Percentiles rank a stretch among this genome's conserved stretches.
phyloP scores from a whole-genome alignment of 1,139 yeast species.

The Diutina scorzettiae region DNA sequence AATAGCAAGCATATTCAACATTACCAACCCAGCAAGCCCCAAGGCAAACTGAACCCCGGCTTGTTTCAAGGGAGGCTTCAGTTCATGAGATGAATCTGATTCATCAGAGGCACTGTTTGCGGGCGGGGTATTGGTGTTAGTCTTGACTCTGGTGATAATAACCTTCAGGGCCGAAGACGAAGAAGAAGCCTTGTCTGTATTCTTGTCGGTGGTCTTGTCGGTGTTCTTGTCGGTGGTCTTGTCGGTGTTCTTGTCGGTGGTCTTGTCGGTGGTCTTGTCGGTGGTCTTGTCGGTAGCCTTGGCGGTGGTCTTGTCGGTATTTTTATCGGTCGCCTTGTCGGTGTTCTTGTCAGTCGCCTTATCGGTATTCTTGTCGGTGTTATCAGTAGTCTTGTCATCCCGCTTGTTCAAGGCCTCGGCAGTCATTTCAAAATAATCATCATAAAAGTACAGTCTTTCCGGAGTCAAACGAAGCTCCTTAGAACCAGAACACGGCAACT shows the following conservation, averaged over 20 bases:
- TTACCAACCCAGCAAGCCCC: constrained; percentile 20
- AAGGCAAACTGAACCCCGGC: constrained; percentile 16
- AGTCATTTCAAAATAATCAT: constrained; percentile 2
- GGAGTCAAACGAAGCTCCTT: not conserved
- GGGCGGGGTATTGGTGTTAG: not conserved
- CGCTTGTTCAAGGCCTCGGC: not conserved
- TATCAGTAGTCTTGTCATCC: not conserved
- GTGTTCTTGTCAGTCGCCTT: not conserved
- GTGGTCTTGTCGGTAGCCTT: not conserved
- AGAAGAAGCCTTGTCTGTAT: not conserved
- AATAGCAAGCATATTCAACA: constrained; percentile 25
- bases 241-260: not conserved
- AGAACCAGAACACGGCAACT: not conserved
- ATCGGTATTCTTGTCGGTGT: not conserved
- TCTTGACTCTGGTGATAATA: not conserved
- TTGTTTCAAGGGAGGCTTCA: constrained; percentile 10
- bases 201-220: not conserved
- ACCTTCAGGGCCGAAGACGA: not conserved
- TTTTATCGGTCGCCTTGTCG: not conserved
- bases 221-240: not conserved
- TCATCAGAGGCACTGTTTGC: no score
- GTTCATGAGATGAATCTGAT: no score
- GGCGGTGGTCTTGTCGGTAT: not conserved
- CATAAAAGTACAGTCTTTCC: constrained; percentile 3
- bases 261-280: not conserved